These are phyloP conservation scores for Brasilioporus rufonigricans DNA, from an alignment of 768 basidiomycete genomes.

Conservation along the genomic window DNA sequence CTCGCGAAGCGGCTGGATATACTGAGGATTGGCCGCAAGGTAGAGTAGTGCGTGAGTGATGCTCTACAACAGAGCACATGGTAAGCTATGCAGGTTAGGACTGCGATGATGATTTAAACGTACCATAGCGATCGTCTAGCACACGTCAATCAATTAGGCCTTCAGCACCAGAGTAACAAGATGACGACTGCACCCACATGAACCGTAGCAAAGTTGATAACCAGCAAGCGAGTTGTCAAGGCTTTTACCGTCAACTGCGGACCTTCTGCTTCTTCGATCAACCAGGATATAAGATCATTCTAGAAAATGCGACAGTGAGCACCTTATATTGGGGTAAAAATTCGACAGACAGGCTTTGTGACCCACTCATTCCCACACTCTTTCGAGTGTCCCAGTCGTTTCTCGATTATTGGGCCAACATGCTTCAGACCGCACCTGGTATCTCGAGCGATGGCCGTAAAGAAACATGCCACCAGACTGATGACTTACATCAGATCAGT, in stretches of 20 bases:
- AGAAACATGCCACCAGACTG: background rate
- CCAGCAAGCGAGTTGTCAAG: background rate
- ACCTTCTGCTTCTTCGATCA: background rate
- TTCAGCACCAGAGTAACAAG: background rate
- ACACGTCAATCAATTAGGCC: background rate
- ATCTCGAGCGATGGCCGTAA: background rate
- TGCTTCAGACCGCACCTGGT: background rate
- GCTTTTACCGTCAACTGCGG: background rate
- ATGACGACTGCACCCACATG: background rate
- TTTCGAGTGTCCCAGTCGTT: background rate
- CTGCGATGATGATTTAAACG: background rate
- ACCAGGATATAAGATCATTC: background rate
- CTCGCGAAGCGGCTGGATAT: background rate
- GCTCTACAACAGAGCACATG: background rate
- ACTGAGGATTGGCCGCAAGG: background rate
- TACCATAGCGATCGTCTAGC: background rate
- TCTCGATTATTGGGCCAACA: background rate
- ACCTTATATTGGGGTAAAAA: background rate
- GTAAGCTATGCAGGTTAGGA: background rate
- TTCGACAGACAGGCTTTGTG: background rate
- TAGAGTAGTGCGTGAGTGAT: background rate
- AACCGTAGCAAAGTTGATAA: background rate
- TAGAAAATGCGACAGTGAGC: background rate
- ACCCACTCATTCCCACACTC: background rate
- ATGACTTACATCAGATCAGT: background rate